These are phyloP conservation scores for Monosporascus sp. DNA, from an alignment of 2,329 filamentous ascomycete species.

Conservation along the genomic window DNA sequence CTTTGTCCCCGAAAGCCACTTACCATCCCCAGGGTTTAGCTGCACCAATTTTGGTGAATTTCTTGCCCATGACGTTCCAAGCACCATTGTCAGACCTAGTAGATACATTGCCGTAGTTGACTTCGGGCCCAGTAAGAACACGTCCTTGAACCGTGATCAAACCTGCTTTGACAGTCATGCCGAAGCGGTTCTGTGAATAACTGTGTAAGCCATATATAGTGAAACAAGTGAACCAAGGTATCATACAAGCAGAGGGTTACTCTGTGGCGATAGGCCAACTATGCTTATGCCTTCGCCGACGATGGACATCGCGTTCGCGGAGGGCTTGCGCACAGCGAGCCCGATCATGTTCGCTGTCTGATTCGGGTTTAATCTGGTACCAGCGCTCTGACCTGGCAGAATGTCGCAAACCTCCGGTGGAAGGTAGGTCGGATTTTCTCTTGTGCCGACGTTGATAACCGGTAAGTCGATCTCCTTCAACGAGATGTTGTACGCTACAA, in stretches of 20 bases:
- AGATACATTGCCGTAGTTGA: conserved; percentile 40
- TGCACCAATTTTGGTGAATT: conserved; percentile 39
- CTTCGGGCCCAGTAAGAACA: conserved; percentile 46
- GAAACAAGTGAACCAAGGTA: neutral
- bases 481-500: conserved; percentile 30
- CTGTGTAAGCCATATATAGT: neutral
- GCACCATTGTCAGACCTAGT: neutral
- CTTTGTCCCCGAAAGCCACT: conserved; percentile 5
- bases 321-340: conserved; percentile 54
- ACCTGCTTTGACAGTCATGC: conserved; percentile 40
- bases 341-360: conserved; percentile 56
- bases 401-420: conserved; percentile 54
- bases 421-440: conserved; percentile 48
- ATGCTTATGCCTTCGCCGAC: conserved; percentile 40
- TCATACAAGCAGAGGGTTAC: conserved; percentile 34
- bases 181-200: conserved; percentile 39
- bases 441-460: conserved; percentile 56
- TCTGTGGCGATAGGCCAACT: conserved; percentile 38
- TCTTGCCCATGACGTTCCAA: conserved; percentile 7
- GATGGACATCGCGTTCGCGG: conserved; percentile 52
- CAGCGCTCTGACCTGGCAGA: conserved; percentile 49
- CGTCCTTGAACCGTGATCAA: conserved; percentile 61
- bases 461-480: conserved; percentile 34
- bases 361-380: conserved; percentile 39
- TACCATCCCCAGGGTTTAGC: conserved; percentile 38